Evolutionary conservation across 305 asterid genomes (phyloP).

Genomic region (Plantago rigida): DNA sequence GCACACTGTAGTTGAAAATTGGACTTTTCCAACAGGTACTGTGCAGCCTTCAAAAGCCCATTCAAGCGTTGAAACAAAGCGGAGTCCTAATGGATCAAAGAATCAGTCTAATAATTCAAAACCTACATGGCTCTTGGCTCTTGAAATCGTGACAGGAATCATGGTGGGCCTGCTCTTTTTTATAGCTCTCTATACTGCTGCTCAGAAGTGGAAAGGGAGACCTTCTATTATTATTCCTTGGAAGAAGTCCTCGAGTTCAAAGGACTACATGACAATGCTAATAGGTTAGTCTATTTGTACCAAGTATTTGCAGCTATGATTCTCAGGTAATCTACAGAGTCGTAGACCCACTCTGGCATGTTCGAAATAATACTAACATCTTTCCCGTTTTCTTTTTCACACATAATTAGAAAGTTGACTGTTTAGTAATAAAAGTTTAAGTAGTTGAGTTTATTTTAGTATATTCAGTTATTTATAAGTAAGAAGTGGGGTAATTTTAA

Average conservation of each 20-base stretch:
- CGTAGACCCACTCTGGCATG: too few relatives aligned
- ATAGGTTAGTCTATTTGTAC: slow-evolving; percentile 43
- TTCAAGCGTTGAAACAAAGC: slow-evolving; percentile 34
- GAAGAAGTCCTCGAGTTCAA: slow-evolving; percentile 73
- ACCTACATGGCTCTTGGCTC: slow-evolving; percentile 77
- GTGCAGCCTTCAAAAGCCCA: slow-evolving; percentile 37
- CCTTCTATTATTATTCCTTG: slow-evolving; percentile 71
- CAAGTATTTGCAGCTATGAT: not conserved
- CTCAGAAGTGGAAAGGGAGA: slow-evolving; percentile 57
- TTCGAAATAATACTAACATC: too few relatives aligned
- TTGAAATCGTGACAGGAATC: slow-evolving; percentile 67
- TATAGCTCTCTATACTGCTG: slow-evolving; percentile 46
- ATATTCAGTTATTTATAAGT: too few relatives aligned
- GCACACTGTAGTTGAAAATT: not conserved
- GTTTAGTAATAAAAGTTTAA: too few relatives aligned
- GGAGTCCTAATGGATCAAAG: slow-evolving; percentile 36
- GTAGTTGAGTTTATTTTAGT: too few relatives aligned
- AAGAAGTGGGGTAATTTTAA: too few relatives aligned
- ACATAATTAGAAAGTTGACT: too few relatives aligned
- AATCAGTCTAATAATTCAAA: slow-evolving; percentile 43
- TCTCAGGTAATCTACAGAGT: too few relatives aligned
- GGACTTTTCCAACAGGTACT: slow-evolving; percentile 32
- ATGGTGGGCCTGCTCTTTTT: slow-evolving; percentile 60
- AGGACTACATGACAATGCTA: slow-evolving; percentile 52
- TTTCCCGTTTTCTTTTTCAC: too few relatives aligned